These are phyloP conservation scores for Colletotrichum sp. DNA, from an alignment of 2,329 filamentous ascomycete genomes.

Conservation along the genomic window DNA sequence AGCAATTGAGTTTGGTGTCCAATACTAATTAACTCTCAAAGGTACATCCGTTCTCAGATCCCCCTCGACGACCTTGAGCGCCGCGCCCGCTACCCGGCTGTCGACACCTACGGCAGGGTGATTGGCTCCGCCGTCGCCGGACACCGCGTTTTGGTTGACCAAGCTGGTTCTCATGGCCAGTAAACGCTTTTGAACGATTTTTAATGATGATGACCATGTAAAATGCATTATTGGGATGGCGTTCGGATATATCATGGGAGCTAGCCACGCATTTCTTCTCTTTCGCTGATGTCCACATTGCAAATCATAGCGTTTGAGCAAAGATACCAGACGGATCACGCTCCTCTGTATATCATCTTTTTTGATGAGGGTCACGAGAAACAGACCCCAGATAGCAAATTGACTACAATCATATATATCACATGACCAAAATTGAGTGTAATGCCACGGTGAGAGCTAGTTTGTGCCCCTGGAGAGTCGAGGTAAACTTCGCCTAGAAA, in stretches of 20 bases:
- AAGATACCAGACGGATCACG: not conserved
- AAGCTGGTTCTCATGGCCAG: constrained; percentile 49
- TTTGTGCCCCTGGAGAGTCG: not conserved
- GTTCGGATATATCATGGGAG: not conserved
- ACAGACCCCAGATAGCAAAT: not conserved
- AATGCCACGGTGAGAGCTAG: not conserved
- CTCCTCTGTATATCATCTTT: not conserved
- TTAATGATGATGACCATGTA: constrained; percentile 10
- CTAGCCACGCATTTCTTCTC: not conserved
- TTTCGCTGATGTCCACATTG: constrained; percentile 1
- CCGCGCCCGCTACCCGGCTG: constrained; percentile 73
- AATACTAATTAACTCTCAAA: constrained; percentile 31
- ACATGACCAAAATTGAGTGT: not conserved
- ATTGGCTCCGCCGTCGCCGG: constrained; percentile 34
- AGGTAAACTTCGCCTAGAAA: not conserved
- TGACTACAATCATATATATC: not conserved
- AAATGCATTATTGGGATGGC: constrained; percentile 9
- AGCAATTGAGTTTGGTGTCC: not conserved
- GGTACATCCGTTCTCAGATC: constrained; percentile 86
- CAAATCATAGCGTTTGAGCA: not conserved
- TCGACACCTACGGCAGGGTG: constrained; percentile 60
- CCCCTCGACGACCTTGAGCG: constrained; percentile 82
- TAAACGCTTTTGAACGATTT: constrained; percentile 25
- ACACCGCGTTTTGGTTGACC: constrained; percentile 38
- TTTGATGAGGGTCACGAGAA: not conserved